Base-by-base conservation (phyloP, 2,329 filamentous ascomycete species). In the Calonectria hawksworthii region DNA sequence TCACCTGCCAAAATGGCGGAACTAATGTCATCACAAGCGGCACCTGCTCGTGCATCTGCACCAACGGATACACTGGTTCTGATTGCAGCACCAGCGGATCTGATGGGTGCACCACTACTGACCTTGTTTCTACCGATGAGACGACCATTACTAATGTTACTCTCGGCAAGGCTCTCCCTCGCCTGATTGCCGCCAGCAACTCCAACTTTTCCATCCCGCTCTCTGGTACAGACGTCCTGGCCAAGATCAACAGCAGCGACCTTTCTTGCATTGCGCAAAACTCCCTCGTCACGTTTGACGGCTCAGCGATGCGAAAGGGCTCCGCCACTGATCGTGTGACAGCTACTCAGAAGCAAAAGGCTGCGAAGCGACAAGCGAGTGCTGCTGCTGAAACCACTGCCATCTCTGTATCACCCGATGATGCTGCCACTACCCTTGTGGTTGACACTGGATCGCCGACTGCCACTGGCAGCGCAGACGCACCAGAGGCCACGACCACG, bases 241-340 rank as follows among this genome's bases (percentile, higher is more conserved):
- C 93, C 1, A 91, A 95, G 63, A 95, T 99, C 84, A 96, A 94
- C 80, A 86, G 89, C 8, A 91, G 90, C 38, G 94, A 94, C 77
- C 87, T 98, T 21, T 96, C 94, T 70, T 99, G 97, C 84, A 92
- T 92, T 11, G 92, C 93, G 0, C 94, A 98, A 83, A 99, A 99
- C 80, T 93, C 95, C 0, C 89, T 99, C 5, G 93, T 99, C 21
- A 95, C 94, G 0, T 98, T 98, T 83, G 91, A 94, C 78, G 93
- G 93, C 6, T 84, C 84, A 70, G 84, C 86, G 2, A 82, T 84
- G 5, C 84, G 87, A 36, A 77, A 82, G 18, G 83, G 84, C 23
- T 80, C 78, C 18, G 80, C 77, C 6, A 74, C 82, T 21, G 75
- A 81, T 8, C 79, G 82, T 50, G 82, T 82, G 9, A 74, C 77